phyloP scores from a whole-genome alignment of 2,329 filamentous ascomycete species.

The Paradendryphiella salina region DNA sequence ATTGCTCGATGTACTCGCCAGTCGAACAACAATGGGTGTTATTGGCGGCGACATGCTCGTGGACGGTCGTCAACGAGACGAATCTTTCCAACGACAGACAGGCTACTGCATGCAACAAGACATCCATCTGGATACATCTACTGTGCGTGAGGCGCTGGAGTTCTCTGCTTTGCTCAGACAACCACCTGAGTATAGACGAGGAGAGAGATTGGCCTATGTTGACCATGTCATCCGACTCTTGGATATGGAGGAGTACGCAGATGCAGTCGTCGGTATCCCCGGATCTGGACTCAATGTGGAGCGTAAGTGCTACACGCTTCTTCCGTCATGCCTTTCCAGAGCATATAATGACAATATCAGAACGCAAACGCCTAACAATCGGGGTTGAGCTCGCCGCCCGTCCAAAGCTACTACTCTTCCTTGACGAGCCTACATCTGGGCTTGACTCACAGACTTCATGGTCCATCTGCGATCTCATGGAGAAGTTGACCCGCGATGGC shows the following conservation, averaged over 20 bases:
- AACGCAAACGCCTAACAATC: conserved; percentile 65
- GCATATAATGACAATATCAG: conserved; percentile 11
- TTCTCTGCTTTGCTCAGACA: conserved; percentile 71
- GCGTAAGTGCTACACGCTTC: conserved; percentile 36
- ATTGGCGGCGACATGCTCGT: conserved; percentile 78
- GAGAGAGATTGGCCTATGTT: conserved; percentile 52
- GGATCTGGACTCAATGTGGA: conserved; percentile 47
- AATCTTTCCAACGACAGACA: conserved; percentile 76
- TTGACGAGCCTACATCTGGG: conserved; percentile 80
- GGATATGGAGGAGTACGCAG: conserved; percentile 66
- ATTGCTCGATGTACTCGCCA: conserved; percentile 77
- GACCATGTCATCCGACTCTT: conserved; percentile 84
- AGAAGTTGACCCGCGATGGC: conserved; percentile 81
- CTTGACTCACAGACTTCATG: conserved; percentile 81
- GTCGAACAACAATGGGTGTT: conserved; percentile 75
- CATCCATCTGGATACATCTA: conserved; percentile 60
- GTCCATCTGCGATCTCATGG: conserved; percentile 80
- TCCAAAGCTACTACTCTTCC: conserved; percentile 39
- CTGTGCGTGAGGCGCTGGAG: conserved; percentile 73
- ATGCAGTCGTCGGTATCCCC: conserved; percentile 22
- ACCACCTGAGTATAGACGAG: conserved; percentile 16
- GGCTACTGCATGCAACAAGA: conserved; percentile 58
- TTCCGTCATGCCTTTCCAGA: background rate
- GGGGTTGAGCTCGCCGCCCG: conserved; percentile 50
- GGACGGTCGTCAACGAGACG: conserved; percentile 63